Conservation (phyloP, 805 yeast species). For the Hagleromyces aurorensis region DNA sequence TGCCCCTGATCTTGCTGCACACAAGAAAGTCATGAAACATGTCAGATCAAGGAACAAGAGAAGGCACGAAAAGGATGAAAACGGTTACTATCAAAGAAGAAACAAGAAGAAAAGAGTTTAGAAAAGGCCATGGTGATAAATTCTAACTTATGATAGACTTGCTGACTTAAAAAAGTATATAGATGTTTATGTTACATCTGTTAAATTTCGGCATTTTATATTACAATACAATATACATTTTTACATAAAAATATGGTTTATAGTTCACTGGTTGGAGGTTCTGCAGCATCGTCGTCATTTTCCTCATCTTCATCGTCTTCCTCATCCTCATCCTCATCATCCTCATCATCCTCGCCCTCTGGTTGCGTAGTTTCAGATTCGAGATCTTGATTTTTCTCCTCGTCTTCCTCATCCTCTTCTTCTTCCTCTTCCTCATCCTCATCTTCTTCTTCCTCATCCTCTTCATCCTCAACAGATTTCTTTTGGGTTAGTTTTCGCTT, state of each 20-base stretch:
- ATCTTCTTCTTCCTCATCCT: conserved; percentile 5
- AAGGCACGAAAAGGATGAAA: conserved; percentile 64
- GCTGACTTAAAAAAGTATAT: not conserved
- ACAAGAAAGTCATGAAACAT: conserved; percentile 69
- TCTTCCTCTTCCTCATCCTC: conserved; percentile 26
- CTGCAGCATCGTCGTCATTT: conserved; percentile 8
- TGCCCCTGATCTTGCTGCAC: conserved; percentile 79
- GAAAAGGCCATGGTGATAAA: not conserved
- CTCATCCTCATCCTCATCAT: conserved; percentile 8
- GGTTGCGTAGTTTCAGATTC: conserved; percentile 25
- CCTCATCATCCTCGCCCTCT: conserved; percentile 11
- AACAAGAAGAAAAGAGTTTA: conserved; percentile 36
- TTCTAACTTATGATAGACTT: not conserved
- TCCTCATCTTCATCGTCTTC: conserved; percentile 10
- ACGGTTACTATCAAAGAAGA: conserved; percentile 64
- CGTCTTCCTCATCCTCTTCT: conserved; percentile 28
- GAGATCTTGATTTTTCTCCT: conserved; percentile 25
- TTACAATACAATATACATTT: conserved; percentile 1
- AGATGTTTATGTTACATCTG: not conserved
- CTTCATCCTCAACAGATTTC: conserved; percentile 2
- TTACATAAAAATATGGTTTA: conserved; percentile 2
- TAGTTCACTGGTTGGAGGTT: conserved; percentile 10
- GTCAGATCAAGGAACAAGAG: conserved; percentile 69
- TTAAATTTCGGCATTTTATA: not conserved
- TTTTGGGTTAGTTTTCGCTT: not conserved